Evolutionary conservation across 805 yeast species (phyloP).

Genomic region (Zygosaccharomyces rouxii): DNA sequence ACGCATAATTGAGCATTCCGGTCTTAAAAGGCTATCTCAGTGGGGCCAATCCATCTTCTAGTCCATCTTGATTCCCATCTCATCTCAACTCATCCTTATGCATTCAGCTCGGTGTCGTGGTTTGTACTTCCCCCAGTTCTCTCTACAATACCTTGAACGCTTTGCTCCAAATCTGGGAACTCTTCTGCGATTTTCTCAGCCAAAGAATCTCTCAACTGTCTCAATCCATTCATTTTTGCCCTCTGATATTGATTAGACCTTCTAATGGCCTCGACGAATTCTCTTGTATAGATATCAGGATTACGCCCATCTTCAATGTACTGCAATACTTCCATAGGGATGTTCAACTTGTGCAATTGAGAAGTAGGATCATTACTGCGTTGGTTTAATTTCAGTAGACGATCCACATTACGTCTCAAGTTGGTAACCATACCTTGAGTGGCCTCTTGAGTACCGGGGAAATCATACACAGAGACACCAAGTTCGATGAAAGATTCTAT

Average conservation of each 20-base stretch:
- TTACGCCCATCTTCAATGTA: conserved; percentile 95
- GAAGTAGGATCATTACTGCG: conserved; percentile 32
- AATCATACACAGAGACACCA: conserved; percentile 90
- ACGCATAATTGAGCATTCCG: background rate
- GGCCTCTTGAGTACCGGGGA: conserved; percentile 82
- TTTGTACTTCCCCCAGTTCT: conserved; percentile 29
- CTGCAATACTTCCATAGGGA: conserved; percentile 81
- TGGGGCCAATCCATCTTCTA: background rate
- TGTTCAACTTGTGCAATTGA: conserved; percentile 40
- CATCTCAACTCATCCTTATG: background rate
- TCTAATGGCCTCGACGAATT: conserved; percentile 90
- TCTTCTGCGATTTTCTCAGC: conserved; percentile 67
- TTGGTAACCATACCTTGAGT: conserved; percentile 47
- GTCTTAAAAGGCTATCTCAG: background rate
- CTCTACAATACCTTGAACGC: conserved; percentile 52
- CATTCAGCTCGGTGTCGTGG: background rate
- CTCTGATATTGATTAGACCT: conserved; percentile 82
- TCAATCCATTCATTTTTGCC: conserved; percentile 75
- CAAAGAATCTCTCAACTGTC: conserved; percentile 56
- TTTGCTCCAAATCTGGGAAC: conserved; percentile 67
- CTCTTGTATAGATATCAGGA: conserved; percentile 95
- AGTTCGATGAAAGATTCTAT: conserved; percentile 82
- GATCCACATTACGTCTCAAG: conserved; percentile 40
- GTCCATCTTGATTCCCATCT: too few relatives aligned
- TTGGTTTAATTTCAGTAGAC: conserved; percentile 35